These are phyloP conservation scores for Colletotrichum echinochloae DNA, from an alignment of 2,329 filamentous ascomycete species.

Conservation along the genomic window DNA sequence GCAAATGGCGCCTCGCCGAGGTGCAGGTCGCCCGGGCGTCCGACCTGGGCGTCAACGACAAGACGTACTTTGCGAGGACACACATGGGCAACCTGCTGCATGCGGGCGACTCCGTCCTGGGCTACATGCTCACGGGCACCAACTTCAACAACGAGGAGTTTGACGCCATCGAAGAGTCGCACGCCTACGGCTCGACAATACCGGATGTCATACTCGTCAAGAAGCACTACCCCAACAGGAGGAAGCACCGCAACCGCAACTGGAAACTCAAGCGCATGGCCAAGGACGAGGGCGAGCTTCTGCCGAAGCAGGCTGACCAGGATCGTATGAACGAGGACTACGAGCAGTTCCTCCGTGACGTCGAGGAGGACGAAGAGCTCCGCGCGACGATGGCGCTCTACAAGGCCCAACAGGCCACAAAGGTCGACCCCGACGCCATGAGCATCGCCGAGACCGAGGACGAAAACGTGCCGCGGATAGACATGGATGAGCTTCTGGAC, in stretches of 20 bases:
- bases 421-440: slow-evolving; percentile 71
- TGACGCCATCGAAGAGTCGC: slow-evolving; percentile 83
- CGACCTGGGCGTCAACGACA: slow-evolving; percentile 88
- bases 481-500: slow-evolving; percentile 86
- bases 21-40: slow-evolving; percentile 87
- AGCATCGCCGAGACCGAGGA: slow-evolving; percentile 74
- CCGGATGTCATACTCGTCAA: slow-evolving; percentile 96
- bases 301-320: slow-evolving; percentile 88
- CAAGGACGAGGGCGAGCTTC: slow-evolving; percentile 87
- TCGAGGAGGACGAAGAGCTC: slow-evolving; percentile 94
- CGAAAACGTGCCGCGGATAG: slow-evolving; percentile 75
- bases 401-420: slow-evolving; percentile 71
- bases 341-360: slow-evolving; percentile 95
- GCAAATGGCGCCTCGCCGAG: slow-evolving; percentile 87
- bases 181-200: slow-evolving; percentile 80
- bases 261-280: slow-evolving; percentile 97
- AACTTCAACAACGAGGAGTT: slow-evolving; percentile 94
- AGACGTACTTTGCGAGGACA: slow-evolving; percentile 88
- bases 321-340: slow-evolving; percentile 92
- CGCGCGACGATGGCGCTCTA: slow-evolving; percentile 87
- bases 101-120: slow-evolving; percentile 88
- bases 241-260: slow-evolving; percentile 85
- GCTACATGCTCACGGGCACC: slow-evolving; percentile 89
- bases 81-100: slow-evolving; percentile 89
- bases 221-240: slow-evolving; percentile 91